These are phyloP conservation scores for Fusarium sp. DNA, from an alignment of 2,329 filamentous ascomycete species.

Conservation along the genomic window DNA sequence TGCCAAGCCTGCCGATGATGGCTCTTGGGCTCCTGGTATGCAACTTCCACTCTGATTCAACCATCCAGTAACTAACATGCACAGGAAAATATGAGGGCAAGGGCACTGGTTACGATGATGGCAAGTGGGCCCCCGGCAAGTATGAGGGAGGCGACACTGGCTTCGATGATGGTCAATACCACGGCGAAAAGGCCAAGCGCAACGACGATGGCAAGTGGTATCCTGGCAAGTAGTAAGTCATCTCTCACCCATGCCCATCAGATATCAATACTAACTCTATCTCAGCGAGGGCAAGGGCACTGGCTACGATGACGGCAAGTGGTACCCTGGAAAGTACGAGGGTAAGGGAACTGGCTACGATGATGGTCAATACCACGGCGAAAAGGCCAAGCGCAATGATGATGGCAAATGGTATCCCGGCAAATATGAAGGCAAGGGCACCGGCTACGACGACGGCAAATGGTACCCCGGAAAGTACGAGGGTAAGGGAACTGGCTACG, in stretches of 20 bases:
- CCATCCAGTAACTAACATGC: rapidly evolving
- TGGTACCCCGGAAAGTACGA: slow-evolving; percentile 2
- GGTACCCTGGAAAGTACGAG: slow-evolving; percentile 13
- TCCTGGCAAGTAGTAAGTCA: slow-evolving; percentile 18
- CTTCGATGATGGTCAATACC: slow-evolving; percentile 10
- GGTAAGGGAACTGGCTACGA: background rate
- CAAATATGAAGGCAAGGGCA: slow-evolving; percentile 3
- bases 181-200: slow-evolving; percentile 10
- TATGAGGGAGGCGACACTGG: slow-evolving; percentile 16
- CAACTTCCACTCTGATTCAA: rapidly evolving
- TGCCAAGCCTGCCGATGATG: slow-evolving; percentile 32
- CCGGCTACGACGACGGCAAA: background rate
- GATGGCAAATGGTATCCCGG: slow-evolving; percentile 7
- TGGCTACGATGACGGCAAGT: slow-evolving; percentile 6
- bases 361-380: slow-evolving; percentile 21
- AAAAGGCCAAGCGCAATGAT: background rate
- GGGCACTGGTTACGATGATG: background rate
- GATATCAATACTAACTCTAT: background rate
- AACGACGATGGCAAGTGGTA: slow-evolving; percentile 14
- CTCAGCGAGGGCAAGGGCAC: background rate
- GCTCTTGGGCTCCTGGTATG: slow-evolving; percentile 19
- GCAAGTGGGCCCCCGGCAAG: slow-evolving; percentile 29
- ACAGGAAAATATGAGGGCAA: slow-evolving; percentile 27
- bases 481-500: background rate
- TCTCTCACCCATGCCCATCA: background rate